Percentiles rank a stretch among this genome's conserved stretches.
phyloP scores from a whole-genome alignment of 768 basidiomycete genomes.

The Rhizopogon sp. region DNA sequence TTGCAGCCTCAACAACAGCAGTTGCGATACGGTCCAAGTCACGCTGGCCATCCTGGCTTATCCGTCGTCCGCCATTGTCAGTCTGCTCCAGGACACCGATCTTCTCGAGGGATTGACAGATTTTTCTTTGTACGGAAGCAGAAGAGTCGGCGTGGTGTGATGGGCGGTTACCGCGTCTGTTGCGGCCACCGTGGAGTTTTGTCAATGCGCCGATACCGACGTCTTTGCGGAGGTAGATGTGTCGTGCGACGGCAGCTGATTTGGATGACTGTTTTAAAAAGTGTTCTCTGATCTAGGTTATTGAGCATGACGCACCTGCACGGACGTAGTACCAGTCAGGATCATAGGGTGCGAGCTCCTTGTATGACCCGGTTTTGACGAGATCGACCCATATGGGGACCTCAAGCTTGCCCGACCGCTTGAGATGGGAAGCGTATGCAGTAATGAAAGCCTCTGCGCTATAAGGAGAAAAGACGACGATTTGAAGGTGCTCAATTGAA shows the following conservation, averaged over 20 bases:
- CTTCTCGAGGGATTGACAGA: constrained; percentile 97
- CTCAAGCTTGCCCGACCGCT: constrained; percentile 98
- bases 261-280: neutral
- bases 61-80: constrained; percentile 91
- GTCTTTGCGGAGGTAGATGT: constrained; percentile 99
- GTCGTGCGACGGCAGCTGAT: constrained; percentile 90
- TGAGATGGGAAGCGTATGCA: constrained; percentile 94
- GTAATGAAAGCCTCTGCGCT: constrained; percentile 93
- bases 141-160: constrained; percentile 90
- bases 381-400: constrained; percentile 98
- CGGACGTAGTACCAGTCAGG: constrained; percentile 99
- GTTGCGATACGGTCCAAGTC: constrained; percentile 94
- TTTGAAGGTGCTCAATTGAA: constrained; percentile 14
- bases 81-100: constrained; percentile 96
- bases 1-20: constrained; percentile 74
- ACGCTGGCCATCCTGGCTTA: constrained; percentile 94
- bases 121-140: constrained; percentile 85
- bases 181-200: constrained; percentile 96
- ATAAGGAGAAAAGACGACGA: constrained; percentile 10
- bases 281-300: neutral
- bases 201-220: constrained; percentile 90
- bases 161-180: constrained; percentile 94
- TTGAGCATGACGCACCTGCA: constrained; percentile 58
- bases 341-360: constrained; percentile 98
- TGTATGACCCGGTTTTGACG: constrained; percentile 96